Base-by-base conservation (phyloP, 73 alveolate species). In the Symbiodinium pilosum region DNA sequence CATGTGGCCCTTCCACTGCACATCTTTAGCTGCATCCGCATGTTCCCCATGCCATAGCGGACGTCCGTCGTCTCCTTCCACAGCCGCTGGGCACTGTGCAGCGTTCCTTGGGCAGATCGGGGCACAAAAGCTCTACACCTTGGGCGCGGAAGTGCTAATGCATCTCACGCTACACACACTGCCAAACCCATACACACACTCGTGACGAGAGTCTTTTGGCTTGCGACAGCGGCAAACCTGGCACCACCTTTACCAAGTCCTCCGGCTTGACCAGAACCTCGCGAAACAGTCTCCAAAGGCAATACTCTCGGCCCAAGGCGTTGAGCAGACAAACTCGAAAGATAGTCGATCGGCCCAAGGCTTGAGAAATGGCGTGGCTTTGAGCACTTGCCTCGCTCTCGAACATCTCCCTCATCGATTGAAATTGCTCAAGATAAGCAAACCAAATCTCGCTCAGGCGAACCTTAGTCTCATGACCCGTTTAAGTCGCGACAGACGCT, bases 241-340 rank as follows among this genome's bases (percentile, higher is more conserved):
- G 95, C 86, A 88, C 95, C 20, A 59, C 86, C 95, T 88, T 88
- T 71, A 64, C 95, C 43, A 88, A 38, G 95, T 88, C 95, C 47
- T 88, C 95, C 11, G 95, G 95, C 44, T 21, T 43, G 51, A 88
- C 95, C 87, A 88, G 41, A 43, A 39, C 86, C 95, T 88, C 71
- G 38, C 51, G 16, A 28, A 7, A 2, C 4, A 83, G 41, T 5
- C 21, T 36, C 39, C 30, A 59, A 59, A 59, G 34, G n/a, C n/a
- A n/a, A n/a, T 26, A 26, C 40, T 20, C 40, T 69, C 40, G 32
- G 84, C 84, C 16, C 34, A 69, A 30, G 38, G 40, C 32, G 84
- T 4, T 34, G 84, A n/a, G n/a, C n/a, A 28, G 4, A 2, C 4
- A 83, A 83, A 4, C 21, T 36, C 39, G 8, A 59, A 59, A 59